These are phyloP conservation scores for Camellia lanceoleosa DNA, from an alignment of 148 eudicot genomes.

Conservation along the genomic window DNA sequence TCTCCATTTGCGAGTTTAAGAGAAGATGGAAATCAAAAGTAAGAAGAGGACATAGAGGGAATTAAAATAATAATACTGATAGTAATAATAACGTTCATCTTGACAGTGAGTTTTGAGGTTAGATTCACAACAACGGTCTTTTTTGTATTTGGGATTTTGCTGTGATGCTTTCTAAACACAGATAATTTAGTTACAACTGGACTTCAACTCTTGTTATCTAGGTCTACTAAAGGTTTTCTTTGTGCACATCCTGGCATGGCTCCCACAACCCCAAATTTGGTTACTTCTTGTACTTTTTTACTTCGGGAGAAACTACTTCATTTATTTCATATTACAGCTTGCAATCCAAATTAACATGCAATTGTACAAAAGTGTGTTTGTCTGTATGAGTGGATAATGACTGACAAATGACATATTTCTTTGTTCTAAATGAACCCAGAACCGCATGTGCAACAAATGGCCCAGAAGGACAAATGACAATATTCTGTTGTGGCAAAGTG, in stretches of 20 bases:
- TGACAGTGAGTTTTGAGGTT: background rate
- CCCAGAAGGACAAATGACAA: constrained; percentile 70
- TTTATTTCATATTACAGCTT: constrained; percentile 2
- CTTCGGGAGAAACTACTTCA: background rate
- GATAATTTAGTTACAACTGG: background rate
- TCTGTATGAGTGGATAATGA: background rate
- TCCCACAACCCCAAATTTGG: background rate
- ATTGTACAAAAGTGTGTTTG: background rate
- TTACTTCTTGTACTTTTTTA: background rate
- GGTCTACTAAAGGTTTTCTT: background rate
- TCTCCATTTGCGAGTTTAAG: too few relatives aligned
- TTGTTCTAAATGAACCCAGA: constrained; percentile 45
- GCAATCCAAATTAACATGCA: constrained; percentile 1
- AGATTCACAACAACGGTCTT: too few relatives aligned
- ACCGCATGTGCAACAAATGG: constrained; percentile 34
- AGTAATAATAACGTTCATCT: background rate
- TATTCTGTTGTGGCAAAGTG: constrained; percentile 82
- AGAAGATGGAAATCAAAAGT: too few relatives aligned
- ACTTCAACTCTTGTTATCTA: background rate
- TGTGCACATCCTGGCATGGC: background rate
- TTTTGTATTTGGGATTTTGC: background rate
- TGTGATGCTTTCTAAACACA: background rate
- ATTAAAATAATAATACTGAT: too few relatives aligned
- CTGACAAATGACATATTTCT: background rate
- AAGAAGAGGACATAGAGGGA: too few relatives aligned